Evolutionary conservation across 495 filamentous ascomycete genomes (phyloP).

Genomic region (Tuber brumale): DNA sequence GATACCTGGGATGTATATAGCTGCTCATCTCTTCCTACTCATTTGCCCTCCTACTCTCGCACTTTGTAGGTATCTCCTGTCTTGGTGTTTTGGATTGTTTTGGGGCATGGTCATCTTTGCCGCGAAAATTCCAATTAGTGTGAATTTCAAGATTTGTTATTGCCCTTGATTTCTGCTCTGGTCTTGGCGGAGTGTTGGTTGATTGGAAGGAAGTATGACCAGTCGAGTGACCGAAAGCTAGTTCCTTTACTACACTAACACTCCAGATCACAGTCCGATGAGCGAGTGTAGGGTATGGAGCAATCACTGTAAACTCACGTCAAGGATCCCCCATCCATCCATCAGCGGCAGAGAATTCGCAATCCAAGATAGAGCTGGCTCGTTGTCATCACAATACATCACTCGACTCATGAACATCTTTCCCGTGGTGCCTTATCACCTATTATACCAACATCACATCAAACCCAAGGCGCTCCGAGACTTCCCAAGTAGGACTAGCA

Average conservation of each 20-base stretch:
- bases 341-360: too few relatives aligned
- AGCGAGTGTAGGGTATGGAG: not conserved
- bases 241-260: not conserved
- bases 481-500: too few relatives aligned
- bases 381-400: not conserved
- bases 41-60: not conserved
- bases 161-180: not conserved
- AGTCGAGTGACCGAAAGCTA: not conserved
- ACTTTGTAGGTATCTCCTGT: not conserved
- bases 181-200: not conserved
- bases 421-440: too few relatives aligned
- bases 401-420: not conserved
- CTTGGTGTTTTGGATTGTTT: not conserved
- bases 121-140: not conserved
- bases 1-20: not conserved
- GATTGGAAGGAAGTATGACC: not conserved
- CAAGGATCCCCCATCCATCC: not conserved
- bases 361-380: not conserved
- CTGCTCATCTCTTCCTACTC: not conserved
- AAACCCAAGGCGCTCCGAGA: too few relatives aligned
- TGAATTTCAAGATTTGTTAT: not conserved
- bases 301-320: not conserved
- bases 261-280: not conserved
- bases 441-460: too few relatives aligned
- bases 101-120: not conserved